A percentile compares a stretch with the other conserved stretches of the same genome.
These are phyloP conservation scores for Auricularia heimuer DNA, from an alignment of 768 basidiomycete species.

Conservation along the genomic window DNA sequence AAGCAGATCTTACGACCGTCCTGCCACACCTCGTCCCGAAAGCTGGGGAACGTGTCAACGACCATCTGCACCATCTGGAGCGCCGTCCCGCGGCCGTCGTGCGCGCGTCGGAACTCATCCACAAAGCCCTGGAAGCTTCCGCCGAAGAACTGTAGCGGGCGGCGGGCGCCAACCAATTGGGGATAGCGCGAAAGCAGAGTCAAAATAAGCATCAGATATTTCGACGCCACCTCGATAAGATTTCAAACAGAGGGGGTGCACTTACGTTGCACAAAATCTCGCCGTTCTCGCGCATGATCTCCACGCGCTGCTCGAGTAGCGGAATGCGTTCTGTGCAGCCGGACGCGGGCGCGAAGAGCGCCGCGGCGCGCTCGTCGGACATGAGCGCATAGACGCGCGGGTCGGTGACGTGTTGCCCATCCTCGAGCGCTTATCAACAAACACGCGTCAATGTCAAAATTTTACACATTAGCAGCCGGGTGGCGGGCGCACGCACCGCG, in stretches of 20 bases:
- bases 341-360: slow-evolving; percentile 55
- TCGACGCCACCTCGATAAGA: not conserved
- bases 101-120: slow-evolving; percentile 43
- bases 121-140: slow-evolving; percentile 66
- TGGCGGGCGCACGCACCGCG: slow-evolving; percentile 39
- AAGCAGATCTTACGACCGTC: slow-evolving; percentile 60
- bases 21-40: slow-evolving; percentile 57
- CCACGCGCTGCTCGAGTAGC: slow-evolving; percentile 58
- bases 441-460: not conserved
- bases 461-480: not conserved
- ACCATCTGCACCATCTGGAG: slow-evolving; percentile 67
- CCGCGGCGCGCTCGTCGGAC: slow-evolving; percentile 54
- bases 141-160: slow-evolving; percentile 40
- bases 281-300: slow-evolving; percentile 71
- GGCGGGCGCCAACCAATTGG: too few species aligned
- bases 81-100: slow-evolving; percentile 50
- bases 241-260: slow-evolving; percentile 4
- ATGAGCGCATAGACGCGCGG: slow-evolving; percentile 72
- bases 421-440: slow-evolving; percentile 52
- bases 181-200: too few species aligned
- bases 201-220: not conserved
- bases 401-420: slow-evolving; percentile 66
- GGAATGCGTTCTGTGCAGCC: slow-evolving; percentile 58
- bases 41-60: slow-evolving; percentile 59
- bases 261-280: slow-evolving; percentile 58